phyloP scores from a whole-genome alignment of 306 rosid genomes.

The Trifolium pratense region DNA sequence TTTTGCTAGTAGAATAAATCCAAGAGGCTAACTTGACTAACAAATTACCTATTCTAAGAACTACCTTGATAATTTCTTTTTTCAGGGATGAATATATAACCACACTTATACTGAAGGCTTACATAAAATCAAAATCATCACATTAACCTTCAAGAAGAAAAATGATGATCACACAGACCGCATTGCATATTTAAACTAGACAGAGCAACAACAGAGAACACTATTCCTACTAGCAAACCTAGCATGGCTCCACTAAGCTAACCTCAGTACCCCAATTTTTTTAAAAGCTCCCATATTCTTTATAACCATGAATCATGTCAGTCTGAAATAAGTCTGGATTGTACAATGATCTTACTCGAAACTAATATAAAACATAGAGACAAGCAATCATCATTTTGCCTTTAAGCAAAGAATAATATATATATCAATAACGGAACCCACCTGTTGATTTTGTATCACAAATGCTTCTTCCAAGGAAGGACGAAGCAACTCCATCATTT shows the following conservation, averaged over 20 bases:
- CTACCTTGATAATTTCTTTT: not conserved
- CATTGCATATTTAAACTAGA: no score
- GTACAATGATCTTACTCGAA: slow-evolving; percentile 22
- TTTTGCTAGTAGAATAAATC: not conserved
- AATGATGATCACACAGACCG: not conserved
- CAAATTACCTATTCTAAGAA: not conserved
- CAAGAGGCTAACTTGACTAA: not conserved
- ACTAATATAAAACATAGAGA: slow-evolving; percentile 23
- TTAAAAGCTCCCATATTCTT: not conserved
- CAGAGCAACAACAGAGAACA: not conserved
- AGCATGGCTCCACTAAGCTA: not conserved
- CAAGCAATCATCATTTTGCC: slow-evolving; percentile 7
- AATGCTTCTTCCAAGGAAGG: slow-evolving; percentile 98
- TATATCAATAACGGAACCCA: slow-evolving; percentile 37
- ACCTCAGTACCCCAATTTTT: not conserved
- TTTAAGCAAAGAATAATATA: slow-evolving; percentile 45
- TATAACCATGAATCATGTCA: slow-evolving; percentile 26
- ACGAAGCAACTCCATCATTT: slow-evolving; percentile 96
- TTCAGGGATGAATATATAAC: not conserved
- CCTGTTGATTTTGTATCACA: slow-evolving; percentile 98
- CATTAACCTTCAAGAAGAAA: not conserved
- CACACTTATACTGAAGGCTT: not conserved
- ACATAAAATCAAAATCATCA: not conserved
- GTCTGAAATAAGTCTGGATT: not conserved
- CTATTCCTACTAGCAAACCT: not conserved